Base-by-base conservation (phyloP, 371 early-diverging fungal species). In the Capillidium heterosporum region DNA sequence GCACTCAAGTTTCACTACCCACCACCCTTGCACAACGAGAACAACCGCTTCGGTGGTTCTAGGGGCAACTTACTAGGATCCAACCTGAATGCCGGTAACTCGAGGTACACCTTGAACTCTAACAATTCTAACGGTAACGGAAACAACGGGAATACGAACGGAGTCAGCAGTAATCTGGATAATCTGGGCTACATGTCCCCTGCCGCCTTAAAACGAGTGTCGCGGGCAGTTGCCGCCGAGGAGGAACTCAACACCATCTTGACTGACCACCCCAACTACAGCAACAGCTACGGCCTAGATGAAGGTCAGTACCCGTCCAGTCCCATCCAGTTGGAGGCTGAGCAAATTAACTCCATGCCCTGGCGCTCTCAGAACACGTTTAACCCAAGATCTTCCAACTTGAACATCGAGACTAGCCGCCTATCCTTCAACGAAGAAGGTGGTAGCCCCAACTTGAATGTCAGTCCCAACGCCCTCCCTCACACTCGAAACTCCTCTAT, bases 101-200 rank as follows among this genome's bases (percentile, higher is more conserved):
- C 50, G 2, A 28, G 17, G 1, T 49, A 27, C 2, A 27, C 50
- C 1, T 49, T 27, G 4, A 15, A 27, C 31, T 27, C 50, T 15
- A 15, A 21, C 21, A 21, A 31, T 31, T 17, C 13, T 27, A 49
- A 21, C 32, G 27, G 13, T 17, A 28, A 15, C 15, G 27, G 28
- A 21, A n/a, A 40, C 39, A 8, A 32, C 7, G 27, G 28, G 13
- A n/a, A 40, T 19, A 8, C 24, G n/a, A 41, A 26, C 53, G 26
- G 26, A 2, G 10, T 4, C 13, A 28, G 5, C 15, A 49, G 28
- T 27, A n/a, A 40, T 19, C n/a, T 53, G 19, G 53, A 53, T n/a
- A 26, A 29, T 26, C 39, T 53, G 5, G 53, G 53, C 35, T 53
- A 53, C 40, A 29, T 53, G 31, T 35, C 53, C 3, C 53, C 53